Evolutionary conservation across 2,329 filamentous ascomycete genomes (phyloP).

Genomic region (Clarireedia hainanense): DNA sequence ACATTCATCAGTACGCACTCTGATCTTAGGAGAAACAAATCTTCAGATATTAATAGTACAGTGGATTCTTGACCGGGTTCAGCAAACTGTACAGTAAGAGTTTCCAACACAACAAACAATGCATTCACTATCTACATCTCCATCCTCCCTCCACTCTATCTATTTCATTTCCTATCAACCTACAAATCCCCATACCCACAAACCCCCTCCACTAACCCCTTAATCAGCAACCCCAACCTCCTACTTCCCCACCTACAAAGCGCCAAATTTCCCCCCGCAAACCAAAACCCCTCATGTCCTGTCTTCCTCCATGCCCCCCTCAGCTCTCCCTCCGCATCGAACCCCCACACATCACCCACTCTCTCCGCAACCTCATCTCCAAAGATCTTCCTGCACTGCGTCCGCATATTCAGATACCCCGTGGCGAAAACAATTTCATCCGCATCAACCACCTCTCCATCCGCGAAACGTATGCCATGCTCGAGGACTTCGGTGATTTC

Average conservation of each 20-base stretch:
- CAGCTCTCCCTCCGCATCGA: constrained; percentile 41
- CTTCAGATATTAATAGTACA: no score
- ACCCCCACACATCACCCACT: constrained; percentile 41
- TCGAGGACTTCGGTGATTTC: constrained; percentile 38
- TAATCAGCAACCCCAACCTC: constrained; percentile 42
- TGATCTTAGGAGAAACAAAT: no score
- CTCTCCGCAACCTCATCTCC: constrained; percentile 43
- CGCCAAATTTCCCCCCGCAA: constrained; percentile 43
- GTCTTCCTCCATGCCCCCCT: constrained; percentile 40
- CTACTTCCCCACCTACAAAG: constrained; percentile 40
- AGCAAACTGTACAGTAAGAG: no score
- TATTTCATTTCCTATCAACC: neutral
- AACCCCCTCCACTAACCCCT: constrained; percentile 36
- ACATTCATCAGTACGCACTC: no score
- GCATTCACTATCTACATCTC: no score
- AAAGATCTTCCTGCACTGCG: constrained; percentile 40
- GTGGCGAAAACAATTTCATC: constrained; percentile 45
- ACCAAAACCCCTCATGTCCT: constrained; percentile 44
- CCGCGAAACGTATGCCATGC: constrained; percentile 32
- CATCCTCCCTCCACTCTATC: no score
- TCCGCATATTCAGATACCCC: constrained; percentile 47
- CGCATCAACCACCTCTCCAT: constrained; percentile 39
- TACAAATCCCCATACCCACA: constrained; percentile 17
- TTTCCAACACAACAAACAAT: no score
- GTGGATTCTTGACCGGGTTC: no score